Conservation (phyloP, 805 yeast species). For the Zygosaccharomyces bisporus region DNA sequence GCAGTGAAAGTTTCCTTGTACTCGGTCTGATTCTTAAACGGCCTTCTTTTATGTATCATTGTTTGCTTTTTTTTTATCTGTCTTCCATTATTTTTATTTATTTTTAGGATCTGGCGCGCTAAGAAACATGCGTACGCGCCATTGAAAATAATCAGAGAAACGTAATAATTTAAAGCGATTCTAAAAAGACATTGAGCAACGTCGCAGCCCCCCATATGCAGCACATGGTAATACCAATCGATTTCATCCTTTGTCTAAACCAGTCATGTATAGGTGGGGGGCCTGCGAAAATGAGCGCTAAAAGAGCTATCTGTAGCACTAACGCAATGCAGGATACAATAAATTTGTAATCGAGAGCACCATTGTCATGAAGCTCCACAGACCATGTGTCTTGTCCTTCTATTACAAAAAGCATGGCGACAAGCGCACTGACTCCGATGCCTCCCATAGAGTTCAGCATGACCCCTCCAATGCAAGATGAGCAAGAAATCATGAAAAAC, state of each 20-base stretch:
- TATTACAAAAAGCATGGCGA: slow-evolving; percentile 35
- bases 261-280: slow-evolving; percentile 11
- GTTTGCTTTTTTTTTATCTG: background rate
- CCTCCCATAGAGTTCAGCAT: slow-evolving; percentile 75
- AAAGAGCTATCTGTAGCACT: slow-evolving; percentile 21
- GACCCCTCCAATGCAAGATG: slow-evolving; percentile 95
- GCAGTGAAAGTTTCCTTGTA: background rate
- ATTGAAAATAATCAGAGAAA: background rate
- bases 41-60: background rate
- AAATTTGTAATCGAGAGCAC: slow-evolving; percentile 22
- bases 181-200: slow-evolving; percentile 24
- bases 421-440: slow-evolving; percentile 70
- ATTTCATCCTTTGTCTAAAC: slow-evolving; percentile 17
- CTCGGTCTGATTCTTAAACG: too few species aligned
- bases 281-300: slow-evolving; percentile 22
- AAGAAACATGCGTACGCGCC: slow-evolving; percentile 4
- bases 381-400: slow-evolving; percentile 18
- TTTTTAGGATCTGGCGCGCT: slow-evolving; percentile 5
- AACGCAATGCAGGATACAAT: slow-evolving; percentile 27
- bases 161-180: slow-evolving; percentile 12
- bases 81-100: background rate
- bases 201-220: slow-evolving; percentile 30
- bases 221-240: slow-evolving; percentile 27
- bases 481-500: slow-evolving; percentile 82
- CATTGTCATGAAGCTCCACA: slow-evolving; percentile 18